These are phyloP conservation scores for Cutaneotrichosporon mucoides DNA, from an alignment of 1,284 basidiomycete species.

Conservation along the genomic window DNA sequence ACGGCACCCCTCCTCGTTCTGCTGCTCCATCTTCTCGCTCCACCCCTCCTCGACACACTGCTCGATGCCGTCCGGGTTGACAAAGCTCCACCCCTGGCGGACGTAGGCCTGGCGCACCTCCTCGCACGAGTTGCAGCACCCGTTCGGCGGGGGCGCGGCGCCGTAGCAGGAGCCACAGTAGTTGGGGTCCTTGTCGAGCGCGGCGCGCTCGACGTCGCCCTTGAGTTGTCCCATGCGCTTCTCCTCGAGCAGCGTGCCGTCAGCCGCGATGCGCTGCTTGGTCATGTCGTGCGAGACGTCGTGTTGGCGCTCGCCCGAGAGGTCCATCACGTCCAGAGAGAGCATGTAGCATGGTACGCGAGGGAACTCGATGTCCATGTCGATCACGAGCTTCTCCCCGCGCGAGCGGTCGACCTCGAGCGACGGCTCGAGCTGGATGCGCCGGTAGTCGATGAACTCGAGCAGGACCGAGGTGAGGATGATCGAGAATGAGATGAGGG, in stretches of 20 bases:
- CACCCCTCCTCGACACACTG: slow-evolving; percentile 92
- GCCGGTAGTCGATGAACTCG: slow-evolving; percentile 93
- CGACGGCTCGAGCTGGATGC: slow-evolving; percentile 78
- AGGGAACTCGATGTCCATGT: slow-evolving; percentile 92
- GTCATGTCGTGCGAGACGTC: slow-evolving; percentile 85
- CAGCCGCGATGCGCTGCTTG: slow-evolving; percentile 69
- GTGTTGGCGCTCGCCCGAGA: slow-evolving; percentile 88
- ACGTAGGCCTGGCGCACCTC: slow-evolving; percentile 88
- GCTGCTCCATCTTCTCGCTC: slow-evolving; percentile 88
- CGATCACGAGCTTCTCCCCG: slow-evolving; percentile 88
- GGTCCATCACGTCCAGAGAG: slow-evolving; percentile 96
- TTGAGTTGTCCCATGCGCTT: slow-evolving; percentile 55
- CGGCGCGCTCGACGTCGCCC: slow-evolving; percentile 81
- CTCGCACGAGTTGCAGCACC: slow-evolving; percentile 96
- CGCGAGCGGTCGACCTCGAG: slow-evolving; percentile 88
- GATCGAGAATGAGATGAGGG: slow-evolving; percentile 83
- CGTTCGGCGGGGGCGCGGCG: slow-evolving; percentile 69
- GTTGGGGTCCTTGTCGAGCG: slow-evolving; percentile 57
- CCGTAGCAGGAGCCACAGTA: slow-evolving; percentile 99
- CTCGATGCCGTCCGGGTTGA: slow-evolving; percentile 84
- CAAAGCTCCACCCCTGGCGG: slow-evolving; percentile 90
- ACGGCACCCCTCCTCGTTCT: slow-evolving; percentile 91
- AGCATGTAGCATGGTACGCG: slow-evolving; percentile 96
- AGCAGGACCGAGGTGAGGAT: slow-evolving; percentile 89
- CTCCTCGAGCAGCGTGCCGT: slow-evolving; percentile 60